phyloP scores from a whole-genome alignment of 352 stramenopile genomes.

The Blastocystis sp. region DNA sequence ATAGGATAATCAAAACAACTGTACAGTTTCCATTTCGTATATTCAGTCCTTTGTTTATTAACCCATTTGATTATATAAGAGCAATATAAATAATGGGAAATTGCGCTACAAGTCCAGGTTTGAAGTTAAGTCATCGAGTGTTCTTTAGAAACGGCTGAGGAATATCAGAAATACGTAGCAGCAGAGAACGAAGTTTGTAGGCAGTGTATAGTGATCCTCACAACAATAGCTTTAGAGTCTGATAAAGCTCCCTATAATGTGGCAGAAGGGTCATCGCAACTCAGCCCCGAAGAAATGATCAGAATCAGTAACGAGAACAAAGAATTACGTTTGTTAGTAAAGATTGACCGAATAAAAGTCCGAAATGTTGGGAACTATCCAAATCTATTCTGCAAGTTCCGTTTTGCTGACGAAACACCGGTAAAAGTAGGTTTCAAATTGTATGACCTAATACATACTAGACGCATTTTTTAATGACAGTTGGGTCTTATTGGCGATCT shows the following conservation, averaged over 20 bases:
- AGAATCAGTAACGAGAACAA: conserved; percentile 55
- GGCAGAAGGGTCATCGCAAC: neutral
- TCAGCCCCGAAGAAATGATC: neutral
- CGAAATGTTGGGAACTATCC: conserved; percentile 9
- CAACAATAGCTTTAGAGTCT: conserved; percentile 1
- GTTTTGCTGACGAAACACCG: conserved; percentile 36
- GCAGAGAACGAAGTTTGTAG: conserved; percentile 53
- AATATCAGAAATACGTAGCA: conserved; percentile 52
- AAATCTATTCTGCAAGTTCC: conserved; percentile 61
- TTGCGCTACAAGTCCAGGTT: conserved; percentile 58
- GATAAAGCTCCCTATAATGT: neutral
- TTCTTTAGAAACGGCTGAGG: conserved; percentile 46
- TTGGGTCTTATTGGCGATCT: conserved; percentile 40
- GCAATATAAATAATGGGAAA: conserved; percentile 11
- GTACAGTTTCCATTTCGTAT: neutral
- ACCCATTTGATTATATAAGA: neutral
- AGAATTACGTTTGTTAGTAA: conserved; percentile 30
- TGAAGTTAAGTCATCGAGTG: neutral
- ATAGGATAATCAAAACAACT: neutral
- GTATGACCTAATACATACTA: neutral
- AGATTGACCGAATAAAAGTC: conserved; percentile 59
- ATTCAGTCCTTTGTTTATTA: neutral
- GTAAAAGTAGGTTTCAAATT: neutral
- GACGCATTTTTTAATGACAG: conserved; percentile 49
- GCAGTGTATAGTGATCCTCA: neutral